Percentiles rank a stretch among this genome's conserved stretches.
Conservation (phyloP, 257 asterid species). For the Prunella vulgaris region DNA sequence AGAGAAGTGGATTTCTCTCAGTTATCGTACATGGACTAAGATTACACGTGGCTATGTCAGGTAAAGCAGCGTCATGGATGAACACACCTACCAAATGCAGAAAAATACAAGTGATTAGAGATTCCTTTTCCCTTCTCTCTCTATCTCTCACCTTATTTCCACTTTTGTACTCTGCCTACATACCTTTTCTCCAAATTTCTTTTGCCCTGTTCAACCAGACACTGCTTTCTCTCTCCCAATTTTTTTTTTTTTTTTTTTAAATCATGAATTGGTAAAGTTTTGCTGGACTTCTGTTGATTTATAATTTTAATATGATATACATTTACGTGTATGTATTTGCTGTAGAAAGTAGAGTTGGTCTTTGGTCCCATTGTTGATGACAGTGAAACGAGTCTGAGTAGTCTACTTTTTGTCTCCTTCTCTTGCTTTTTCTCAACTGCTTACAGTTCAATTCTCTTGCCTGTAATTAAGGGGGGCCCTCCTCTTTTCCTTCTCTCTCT, state of each 20-base stretch:
- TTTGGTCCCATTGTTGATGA: conserved; percentile 33
- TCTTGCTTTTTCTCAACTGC: conserved; percentile 22
- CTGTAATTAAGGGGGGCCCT: conserved; percentile 35
- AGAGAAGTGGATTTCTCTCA: neutral
- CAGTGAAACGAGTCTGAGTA: conserved; percentile 47
- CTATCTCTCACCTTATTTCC: neutral
- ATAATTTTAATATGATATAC: neutral
- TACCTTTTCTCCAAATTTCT: neutral
- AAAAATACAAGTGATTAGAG: neutral
- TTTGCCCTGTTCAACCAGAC: conserved; percentile 2
- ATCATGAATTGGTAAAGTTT: neutral
- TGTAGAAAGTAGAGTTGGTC: conserved; percentile 28
- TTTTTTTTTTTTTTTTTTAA: neutral
- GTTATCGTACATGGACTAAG: neutral
- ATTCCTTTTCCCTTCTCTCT: conserved; percentile 11
- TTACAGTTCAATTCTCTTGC: conserved; percentile 29
- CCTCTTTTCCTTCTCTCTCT: conserved; percentile 19
- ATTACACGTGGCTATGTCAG: conserved; percentile 37
- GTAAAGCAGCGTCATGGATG: conserved; percentile 15
- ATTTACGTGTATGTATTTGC: conserved; percentile 13
- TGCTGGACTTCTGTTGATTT: neutral
- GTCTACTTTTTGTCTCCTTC: conserved; percentile 51
- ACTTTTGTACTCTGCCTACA: neutral
- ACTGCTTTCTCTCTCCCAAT: neutral
- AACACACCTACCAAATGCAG: conserved; percentile 7